A percentile compares a stretch with the other conserved stretches of the same genome.
Evolutionary conservation across 805 yeast genomes (phyloP).

Genomic region (Metschnikowia proteae): DNA sequence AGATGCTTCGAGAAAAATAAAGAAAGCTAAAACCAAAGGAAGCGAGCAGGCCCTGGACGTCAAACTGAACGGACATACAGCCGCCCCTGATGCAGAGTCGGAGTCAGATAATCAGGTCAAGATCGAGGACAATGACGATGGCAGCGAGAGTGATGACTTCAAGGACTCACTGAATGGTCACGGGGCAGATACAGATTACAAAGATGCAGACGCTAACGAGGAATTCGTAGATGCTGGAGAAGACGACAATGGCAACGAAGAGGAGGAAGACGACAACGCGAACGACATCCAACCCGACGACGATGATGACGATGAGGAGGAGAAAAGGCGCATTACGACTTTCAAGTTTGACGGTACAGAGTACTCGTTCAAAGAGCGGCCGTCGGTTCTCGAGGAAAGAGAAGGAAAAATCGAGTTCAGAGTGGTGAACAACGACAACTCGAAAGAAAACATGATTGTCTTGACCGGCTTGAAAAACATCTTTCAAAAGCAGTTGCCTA

Average conservation of each 20-base stretch:
- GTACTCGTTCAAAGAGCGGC: conserved; percentile 84
- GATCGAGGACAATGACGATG: conserved; percentile 17
- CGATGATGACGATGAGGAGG: conserved; percentile 43
- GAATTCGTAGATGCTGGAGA: conserved; percentile 6
- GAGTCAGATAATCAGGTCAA: conserved; percentile 21
- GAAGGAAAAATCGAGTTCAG: conserved; percentile 92
- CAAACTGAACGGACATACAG: conserved; percentile 16
- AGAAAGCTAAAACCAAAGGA: conserved; percentile 14
- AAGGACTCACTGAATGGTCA: conserved; percentile 5
- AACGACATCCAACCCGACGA: conserved; percentile 29
- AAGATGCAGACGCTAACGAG: conserved; percentile 7
- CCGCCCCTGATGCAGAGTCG: conserved; percentile 19
- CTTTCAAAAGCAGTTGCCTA: conserved; percentile 95
- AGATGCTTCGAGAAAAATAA: conserved; percentile 20
- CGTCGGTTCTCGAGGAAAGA: conserved; percentile 90
- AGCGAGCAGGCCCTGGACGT: neutral
- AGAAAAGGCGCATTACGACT: conserved; percentile 39
- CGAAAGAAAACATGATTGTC: conserved; percentile 82
- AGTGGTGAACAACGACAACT: conserved; percentile 93
- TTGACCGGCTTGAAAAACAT: conserved; percentile 93
- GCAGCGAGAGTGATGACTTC: conserved; percentile 13
- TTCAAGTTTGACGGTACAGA: conserved; percentile 73
- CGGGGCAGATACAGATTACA: conserved; percentile 6
- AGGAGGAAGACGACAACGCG: conserved; percentile 36
- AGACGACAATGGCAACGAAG: conserved; percentile 14